These are phyloP conservation scores for Beauveria rudraprayagi DNA, from an alignment of 2,329 filamentous ascomycete species.

Conservation along the genomic window DNA sequence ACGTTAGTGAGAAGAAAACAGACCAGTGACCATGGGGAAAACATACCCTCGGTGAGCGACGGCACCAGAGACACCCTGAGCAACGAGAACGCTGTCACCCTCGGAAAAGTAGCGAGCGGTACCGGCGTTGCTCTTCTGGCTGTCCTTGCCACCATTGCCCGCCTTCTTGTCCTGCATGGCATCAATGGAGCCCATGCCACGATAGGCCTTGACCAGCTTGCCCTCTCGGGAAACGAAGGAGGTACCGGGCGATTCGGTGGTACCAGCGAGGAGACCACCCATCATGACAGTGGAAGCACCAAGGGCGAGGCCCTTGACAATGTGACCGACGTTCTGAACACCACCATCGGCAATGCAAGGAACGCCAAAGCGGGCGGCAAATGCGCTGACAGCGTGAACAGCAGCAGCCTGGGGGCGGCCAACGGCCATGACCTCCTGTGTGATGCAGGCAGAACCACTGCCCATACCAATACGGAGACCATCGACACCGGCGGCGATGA, in stretches of 20 bases:
- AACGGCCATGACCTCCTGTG: constrained; percentile 99
- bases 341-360: constrained; percentile 97
- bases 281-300: constrained; percentile 98
- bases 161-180: constrained; percentile 99
- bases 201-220: constrained; percentile 98
- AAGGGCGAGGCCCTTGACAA: constrained; percentile 93
- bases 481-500: constrained; percentile 92
- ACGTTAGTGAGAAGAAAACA: constrained; percentile 22
- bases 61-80: constrained; percentile 87
- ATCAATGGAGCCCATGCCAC: constrained; percentile 97
- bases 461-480: constrained; percentile 98
- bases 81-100: constrained; percentile 87
- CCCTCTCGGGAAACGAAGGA: constrained; percentile 95
- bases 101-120: constrained; percentile 98
- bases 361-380: constrained; percentile 88
- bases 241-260: constrained; percentile 92
- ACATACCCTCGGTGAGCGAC: constrained; percentile 65
- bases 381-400: constrained; percentile 81
- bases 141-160: constrained; percentile 62
- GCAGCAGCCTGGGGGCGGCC: constrained; percentile 91
- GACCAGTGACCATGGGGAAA: background rate
- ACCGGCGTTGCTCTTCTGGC: constrained; percentile 79
- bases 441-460: constrained; percentile 95
- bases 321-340: constrained; percentile 97
- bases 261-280: constrained; percentile 94